Conservation (phyloP, 129 eudicot genomes). For the Escallonia rubra region DNA sequence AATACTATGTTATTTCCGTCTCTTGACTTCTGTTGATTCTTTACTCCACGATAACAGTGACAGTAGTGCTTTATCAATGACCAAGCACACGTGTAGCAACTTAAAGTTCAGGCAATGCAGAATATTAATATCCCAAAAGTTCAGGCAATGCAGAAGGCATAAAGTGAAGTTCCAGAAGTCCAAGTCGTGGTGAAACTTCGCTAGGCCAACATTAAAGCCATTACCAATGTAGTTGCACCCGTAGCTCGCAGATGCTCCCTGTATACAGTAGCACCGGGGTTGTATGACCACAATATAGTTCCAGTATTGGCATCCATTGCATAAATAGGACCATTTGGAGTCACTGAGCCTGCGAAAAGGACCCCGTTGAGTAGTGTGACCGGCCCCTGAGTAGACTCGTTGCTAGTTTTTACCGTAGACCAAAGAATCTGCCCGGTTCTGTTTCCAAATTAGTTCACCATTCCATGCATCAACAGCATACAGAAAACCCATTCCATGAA, state of each 20-base stretch:
- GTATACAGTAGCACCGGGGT: conserved; percentile 56
- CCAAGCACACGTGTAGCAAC: too few species aligned
- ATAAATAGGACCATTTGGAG: conserved; percentile 47
- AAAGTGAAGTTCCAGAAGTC: conserved; percentile 49
- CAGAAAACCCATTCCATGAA: conserved; percentile 53
- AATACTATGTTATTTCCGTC: neutral
- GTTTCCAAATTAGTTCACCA: conserved; percentile 55
- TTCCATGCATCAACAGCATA: conserved; percentile 50
- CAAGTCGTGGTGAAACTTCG: conserved; percentile 28
- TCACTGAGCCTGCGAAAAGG: conserved; percentile 61
- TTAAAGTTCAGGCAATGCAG: neutral
- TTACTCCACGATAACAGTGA: too few species aligned
- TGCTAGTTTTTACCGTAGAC: conserved; percentile 55
- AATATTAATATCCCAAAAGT: neutral
- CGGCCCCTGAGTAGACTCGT: conserved; percentile 33
- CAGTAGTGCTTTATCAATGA: too few species aligned
- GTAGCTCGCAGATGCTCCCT: conserved; percentile 65
- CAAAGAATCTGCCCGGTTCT: conserved; percentile 44
- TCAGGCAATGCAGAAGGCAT: conserved; percentile 40
- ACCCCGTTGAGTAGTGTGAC: conserved; percentile 55
- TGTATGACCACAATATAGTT: conserved; percentile 46
- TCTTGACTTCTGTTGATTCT: neutral
- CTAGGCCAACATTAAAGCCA: conserved; percentile 43
- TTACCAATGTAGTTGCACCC: conserved; percentile 64
- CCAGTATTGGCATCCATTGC: conserved; percentile 58